Percentiles rank a stretch among this genome's conserved stretches.
Conservation (phyloP, 2,329 filamentous ascomycete genomes). For the Ceratocystis diversiconidia region DNA sequence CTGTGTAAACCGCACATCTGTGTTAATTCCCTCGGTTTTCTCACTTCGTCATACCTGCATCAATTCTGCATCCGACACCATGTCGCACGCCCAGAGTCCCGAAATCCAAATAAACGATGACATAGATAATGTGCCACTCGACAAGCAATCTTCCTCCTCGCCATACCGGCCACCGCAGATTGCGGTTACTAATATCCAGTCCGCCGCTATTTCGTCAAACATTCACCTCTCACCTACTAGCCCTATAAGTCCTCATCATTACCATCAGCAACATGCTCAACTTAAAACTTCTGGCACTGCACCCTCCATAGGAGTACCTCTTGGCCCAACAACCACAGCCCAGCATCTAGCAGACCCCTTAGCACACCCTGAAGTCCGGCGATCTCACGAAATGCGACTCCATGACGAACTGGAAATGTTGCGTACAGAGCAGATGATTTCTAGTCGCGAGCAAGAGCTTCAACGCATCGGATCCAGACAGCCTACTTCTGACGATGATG, state of each 20-base stretch:
- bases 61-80: constrained; percentile 10
- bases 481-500: constrained; percentile 20
- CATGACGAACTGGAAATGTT: constrained; percentile 37
- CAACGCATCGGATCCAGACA: constrained; percentile 12
- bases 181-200: constrained; percentile 1
- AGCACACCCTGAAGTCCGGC: constrained; percentile 6
- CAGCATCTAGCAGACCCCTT: constrained; percentile 5
- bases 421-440: constrained; percentile 34
- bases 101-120: constrained; percentile 4
- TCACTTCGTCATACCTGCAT: constrained; percentile 10
- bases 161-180: constrained; percentile 11
- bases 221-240: constrained; percentile 15
- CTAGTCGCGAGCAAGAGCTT: constrained; percentile 25
- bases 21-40: constrained; percentile 4
- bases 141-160: constrained; percentile 9
- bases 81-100: constrained; percentile 11
- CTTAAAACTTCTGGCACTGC: background rate
- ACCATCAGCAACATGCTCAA: constrained; percentile 6
- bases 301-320: constrained; percentile 8
- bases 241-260: constrained; percentile 8
- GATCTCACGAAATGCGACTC: constrained; percentile 24
- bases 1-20: background rate
- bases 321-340: constrained; percentile 10
- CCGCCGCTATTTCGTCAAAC: background rate
- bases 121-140: constrained; percentile 3